Evolutionary conservation across 148 eudicot species (phyloP), one percentile per base, ranked within the genome.

Genomic region (Cornus kousa): DNA sequence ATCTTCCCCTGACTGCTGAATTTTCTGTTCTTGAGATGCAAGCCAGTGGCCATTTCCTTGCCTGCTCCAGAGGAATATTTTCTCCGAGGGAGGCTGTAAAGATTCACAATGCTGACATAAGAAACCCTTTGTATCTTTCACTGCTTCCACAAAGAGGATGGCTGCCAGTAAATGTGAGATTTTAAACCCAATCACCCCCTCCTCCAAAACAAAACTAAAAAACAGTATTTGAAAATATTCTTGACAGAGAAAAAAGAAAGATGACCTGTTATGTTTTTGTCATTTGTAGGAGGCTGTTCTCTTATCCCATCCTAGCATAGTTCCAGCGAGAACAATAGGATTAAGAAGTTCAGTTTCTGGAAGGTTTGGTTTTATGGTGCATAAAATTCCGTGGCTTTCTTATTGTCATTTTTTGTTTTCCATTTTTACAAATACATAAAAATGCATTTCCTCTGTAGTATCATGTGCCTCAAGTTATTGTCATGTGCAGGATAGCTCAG

Each of bases 131-230:
- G 76, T 91, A 87, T 82, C 84, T 93, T 71, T 88, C 97, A 11
- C 86, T 96, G 82, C 88, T 96, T 80, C 99, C 99, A 23, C 99
- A 92, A 72, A 92, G 88, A 80, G 98, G 99, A 84, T 96, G 99
- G 99, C 81, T 87, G 68, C 95, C 98, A 73, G 53, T 90, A 82
- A 90, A 93, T 69, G 99, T 96, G 75, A 86, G 93, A 78, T 74
- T 84, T 50, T 50, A 13, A 40, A 43, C 20, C 65, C 48, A 35
- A 78, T 23, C 74, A 14, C 43, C 32, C 35, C 72, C 70, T 70
- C 68, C 46, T 73, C 37, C 37, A 35, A 35, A 35, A 35, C 37
- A 35, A 35, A 35, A 35, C 1, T 2, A 35, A 0, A 35, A 35
- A 35, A 35, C 37, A 35, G 37, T 35, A 35, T 35, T 35, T 43